phyloP scores from a whole-genome alignment of 768 basidiomycete genomes.

The Rhizopogon salebrosus region DNA sequence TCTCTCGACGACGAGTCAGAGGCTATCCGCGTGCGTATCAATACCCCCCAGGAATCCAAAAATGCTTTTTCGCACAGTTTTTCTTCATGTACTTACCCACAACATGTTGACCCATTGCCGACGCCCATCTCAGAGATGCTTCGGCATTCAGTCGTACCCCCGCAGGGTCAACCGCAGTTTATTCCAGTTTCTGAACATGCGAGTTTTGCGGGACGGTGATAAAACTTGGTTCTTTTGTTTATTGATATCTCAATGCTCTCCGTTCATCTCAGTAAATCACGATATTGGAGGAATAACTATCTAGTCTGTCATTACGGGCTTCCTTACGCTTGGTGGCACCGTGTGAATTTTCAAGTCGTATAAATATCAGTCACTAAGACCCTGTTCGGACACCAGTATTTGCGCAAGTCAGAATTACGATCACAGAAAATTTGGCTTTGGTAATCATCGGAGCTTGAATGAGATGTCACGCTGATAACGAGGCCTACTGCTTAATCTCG shows the following conservation, averaged over 20 bases:
- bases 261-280: background rate
- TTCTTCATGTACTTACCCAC: conserved; percentile 9
- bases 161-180: conserved; percentile 3
- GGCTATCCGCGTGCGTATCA: conserved; percentile 6
- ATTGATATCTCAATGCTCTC: background rate
- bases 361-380: too few species aligned
- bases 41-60: conserved; percentile 4
- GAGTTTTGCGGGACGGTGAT: conserved; percentile 27
- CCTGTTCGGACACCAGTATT: too few species aligned
- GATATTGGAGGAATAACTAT: background rate
- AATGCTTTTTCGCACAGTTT: conserved; percentile 7
- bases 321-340: too few species aligned
- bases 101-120: conserved; percentile 44
- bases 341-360: too few species aligned
- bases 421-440: too few species aligned
- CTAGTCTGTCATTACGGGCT: background rate
- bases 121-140: conserved; percentile 53
- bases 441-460: too few species aligned
- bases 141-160: conserved; percentile 11
- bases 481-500: too few species aligned
- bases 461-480: too few species aligned
- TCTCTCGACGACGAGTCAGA: background rate
- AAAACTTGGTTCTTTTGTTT: background rate
- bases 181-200: conserved; percentile 24
- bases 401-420: too few species aligned